These are phyloP conservation scores for Suillus subluteus DNA, from an alignment of 768 basidiomycete species.

Conservation along the genomic window DNA sequence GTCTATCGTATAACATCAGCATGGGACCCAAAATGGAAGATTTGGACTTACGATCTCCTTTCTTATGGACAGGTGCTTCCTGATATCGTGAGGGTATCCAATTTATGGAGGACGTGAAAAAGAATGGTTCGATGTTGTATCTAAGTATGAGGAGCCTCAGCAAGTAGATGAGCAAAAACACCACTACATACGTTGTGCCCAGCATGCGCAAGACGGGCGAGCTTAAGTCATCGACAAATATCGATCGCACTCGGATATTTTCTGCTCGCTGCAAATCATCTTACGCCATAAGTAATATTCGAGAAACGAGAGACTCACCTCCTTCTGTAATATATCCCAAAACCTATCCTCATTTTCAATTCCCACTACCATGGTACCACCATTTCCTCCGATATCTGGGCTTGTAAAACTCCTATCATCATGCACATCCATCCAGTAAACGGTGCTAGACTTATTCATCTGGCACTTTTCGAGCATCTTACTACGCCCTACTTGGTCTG, in stretches of 20 bases:
- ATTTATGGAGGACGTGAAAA: conserved; percentile 63
- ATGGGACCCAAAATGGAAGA: not conserved
- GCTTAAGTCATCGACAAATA: conserved; percentile 55
- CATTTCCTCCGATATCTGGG: not conserved
- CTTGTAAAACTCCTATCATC: conserved; percentile 15
- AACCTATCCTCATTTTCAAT: conserved; percentile 24
- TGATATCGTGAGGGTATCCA: conserved; percentile 73
- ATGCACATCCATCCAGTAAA: conserved; percentile 32
- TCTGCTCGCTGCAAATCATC: conserved; percentile 36
- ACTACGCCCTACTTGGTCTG: conserved; percentile 31
- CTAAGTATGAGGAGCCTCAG: conserved; percentile 23
- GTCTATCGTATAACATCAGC: conserved; percentile 39
- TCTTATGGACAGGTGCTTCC: conserved; percentile 42
- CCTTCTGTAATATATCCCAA: conserved; percentile 36
- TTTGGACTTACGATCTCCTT: conserved; percentile 55
- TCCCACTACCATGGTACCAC: conserved; percentile 1
- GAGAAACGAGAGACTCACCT: conserved; percentile 37
- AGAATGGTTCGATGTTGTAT: conserved; percentile 64
- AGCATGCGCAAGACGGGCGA: conserved; percentile 58
- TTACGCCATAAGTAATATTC: not conserved
- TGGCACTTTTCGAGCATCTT: conserved; percentile 31
- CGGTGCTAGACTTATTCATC: conserved; percentile 17
- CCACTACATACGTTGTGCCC: conserved; percentile 48
- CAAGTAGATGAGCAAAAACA: not conserved
- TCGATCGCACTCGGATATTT: conserved; percentile 45